Base-by-base conservation (phyloP, 371 early-diverging fungal genomes). In the Thermomucor indicae-seudaticae region DNA sequence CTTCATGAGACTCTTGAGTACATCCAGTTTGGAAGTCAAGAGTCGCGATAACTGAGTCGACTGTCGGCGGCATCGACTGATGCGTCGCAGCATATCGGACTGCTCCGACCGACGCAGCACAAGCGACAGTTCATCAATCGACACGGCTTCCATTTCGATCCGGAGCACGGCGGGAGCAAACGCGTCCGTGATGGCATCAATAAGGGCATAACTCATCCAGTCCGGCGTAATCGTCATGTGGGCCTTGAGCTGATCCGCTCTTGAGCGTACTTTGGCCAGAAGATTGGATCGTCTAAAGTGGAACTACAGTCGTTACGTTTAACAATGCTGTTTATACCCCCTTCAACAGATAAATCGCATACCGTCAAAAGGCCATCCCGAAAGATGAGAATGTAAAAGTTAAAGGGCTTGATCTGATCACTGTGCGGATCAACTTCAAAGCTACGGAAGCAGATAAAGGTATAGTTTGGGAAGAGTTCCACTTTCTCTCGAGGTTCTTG, bases 71-170 rank as follows among this genome's bases (percentile, higher is more conserved):
- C 87, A 89, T 6, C 80, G 79, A 49, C 92, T 89, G 48, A 94
- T 92, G 0, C 93, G 81, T 38, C 85, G 74, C 30, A 94, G 62
- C 93, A 94, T 93, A 64, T 94, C 95, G 5, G 75, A 59, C 52
- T 90, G 90, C 61, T 93, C 93, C 2, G 77, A 69, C 47, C 83
- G 70, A 16, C 56, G 71, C 3, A 92, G 55, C 11, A 90, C 81
- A 17, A 93, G 57, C 0, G 92, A 91, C 1, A 94, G 72, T 47
- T 94, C 95, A 58, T 94, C 95, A 45, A 94, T 89, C 0, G 83
- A 62, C 39, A 92, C 90, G 0, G 91, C 91, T 61, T 93, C 95
- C 53, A 85, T 70, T 65, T 94, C 93, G 22, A 91, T 79, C 40
- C 78, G 66, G 11, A 72, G 64, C 17, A 92, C 70, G 5, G 86